Base-by-base conservation (phyloP, 306 rosid species). In the Chamaecrista fasciculata region DNA sequence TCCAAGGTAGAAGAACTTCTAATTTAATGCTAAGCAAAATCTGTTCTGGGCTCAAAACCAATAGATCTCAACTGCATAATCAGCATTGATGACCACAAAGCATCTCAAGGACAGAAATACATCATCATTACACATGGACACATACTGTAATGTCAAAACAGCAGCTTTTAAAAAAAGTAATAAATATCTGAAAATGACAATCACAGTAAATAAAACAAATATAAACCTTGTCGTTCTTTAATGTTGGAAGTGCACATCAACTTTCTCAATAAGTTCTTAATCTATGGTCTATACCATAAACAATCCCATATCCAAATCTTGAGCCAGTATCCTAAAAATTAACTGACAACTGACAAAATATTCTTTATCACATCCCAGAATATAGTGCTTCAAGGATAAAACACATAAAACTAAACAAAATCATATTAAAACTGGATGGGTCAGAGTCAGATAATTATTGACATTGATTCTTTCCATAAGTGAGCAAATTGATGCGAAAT, bases 191-290 rank as follows among this genome's bases (percentile, higher is more conserved):
- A 47, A 47, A 47, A 16, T 47, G 24, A 47, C 52, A 16, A 4
- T 5, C 43, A 65, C 58, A 3, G 2, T 11, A 11, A 24, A 63
- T 10, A 64, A 29, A 48, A 44, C 47, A 42, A 11, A 2, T 69
- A 43, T 5, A 26, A 64, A 23, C 70, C 49, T 50, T 40, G 29
- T 40, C 57, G 70, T 55, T 62, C 28, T 62, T 67, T 62, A 12
- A 33, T 2, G 36, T 33, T 2, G 0, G 36, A 18, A 60, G 57
- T 59, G 9, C 50, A 58, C 23, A 58, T 19, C 47, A 74, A 46
- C 56, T 11, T 14, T 39, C 55, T 23, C 4, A 18, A 43, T 43
- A 47, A 47, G 53, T 47, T 23, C 53, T 5, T 19, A 5, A 47
- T 16, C 24, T 16, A 47, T 16, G 1, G 23, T n/a, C 23, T n/a